phyloP scores from a whole-genome alignment of 1,139 yeast species.

The Pneumocystis jirovecii region DNA sequence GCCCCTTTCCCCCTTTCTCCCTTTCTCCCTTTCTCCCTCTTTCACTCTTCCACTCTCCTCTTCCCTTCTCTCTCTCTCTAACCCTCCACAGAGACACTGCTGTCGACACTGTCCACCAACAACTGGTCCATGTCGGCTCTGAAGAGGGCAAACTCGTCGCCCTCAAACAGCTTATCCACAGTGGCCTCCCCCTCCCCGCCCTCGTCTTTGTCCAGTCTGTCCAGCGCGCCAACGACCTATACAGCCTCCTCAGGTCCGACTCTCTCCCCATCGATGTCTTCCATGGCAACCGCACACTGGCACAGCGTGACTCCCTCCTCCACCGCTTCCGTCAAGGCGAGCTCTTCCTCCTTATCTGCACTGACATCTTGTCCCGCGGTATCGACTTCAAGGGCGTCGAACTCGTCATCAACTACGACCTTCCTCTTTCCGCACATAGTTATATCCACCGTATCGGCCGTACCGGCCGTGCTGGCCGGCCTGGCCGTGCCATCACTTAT shows the following conservation, averaged over 20 bases:
- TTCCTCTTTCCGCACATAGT: conserved; percentile 85
- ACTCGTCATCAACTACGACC: conserved; percentile 88
- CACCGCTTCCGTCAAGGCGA: conserved; percentile 78
- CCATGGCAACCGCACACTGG: conserved; percentile 85
- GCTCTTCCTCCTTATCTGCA: conserved; percentile 89
- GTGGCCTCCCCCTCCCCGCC: conserved; percentile 84
- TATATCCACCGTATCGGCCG: conserved; percentile 97
- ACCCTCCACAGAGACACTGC: conserved; percentile 50
- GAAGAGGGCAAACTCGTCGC: conserved; percentile 92
- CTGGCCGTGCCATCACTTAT: conserved; percentile 78
- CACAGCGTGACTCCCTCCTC: conserved; percentile 75
- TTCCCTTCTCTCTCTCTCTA: background rate
- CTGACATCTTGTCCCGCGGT: conserved; percentile 93
- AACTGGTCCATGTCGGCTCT: conserved; percentile 71
- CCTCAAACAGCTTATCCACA: conserved; percentile 65
- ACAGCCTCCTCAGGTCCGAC: conserved; percentile 82
- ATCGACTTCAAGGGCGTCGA: conserved; percentile 94
- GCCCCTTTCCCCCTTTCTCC: no score
- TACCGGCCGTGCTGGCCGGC: conserved; percentile 89
- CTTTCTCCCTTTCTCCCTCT: no score
- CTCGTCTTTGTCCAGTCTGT: conserved; percentile 84
- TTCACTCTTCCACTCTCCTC: no score
- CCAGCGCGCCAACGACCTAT: conserved; percentile 85
- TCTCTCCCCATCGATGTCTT: conserved; percentile 86
- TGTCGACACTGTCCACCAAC: conserved; percentile 66